Evolutionary conservation across 371 early-diverging fungal species (phyloP).

Genomic region (Mucor racemosus): DNA sequence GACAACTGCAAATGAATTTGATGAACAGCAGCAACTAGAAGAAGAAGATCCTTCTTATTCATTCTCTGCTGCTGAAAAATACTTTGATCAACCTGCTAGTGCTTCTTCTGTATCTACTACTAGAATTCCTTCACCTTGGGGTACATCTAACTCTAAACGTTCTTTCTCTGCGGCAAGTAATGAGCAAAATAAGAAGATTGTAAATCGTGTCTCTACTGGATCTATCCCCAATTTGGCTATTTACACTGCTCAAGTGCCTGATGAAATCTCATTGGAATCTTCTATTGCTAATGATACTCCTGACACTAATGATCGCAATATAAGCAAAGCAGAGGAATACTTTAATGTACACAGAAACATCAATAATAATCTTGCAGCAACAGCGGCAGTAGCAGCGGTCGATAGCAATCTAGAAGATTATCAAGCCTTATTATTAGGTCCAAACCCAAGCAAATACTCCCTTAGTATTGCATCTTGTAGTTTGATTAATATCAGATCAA

Average conservation of each 20-base stretch:
- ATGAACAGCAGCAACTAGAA: background rate
- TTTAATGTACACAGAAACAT: background rate
- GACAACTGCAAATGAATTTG: background rate
- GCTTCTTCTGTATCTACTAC: constrained; percentile 10
- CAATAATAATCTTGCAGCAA: background rate
- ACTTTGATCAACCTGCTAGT: constrained; percentile 14
- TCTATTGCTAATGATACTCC: background rate
- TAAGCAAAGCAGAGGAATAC: constrained; percentile 4
- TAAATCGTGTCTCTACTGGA: constrained; percentile 14
- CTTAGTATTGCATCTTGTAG: constrained; percentile 50
- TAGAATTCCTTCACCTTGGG: constrained; percentile 27
- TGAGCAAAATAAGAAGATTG: background rate
- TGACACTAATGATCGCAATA: background rate
- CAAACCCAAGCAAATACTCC: background rate
- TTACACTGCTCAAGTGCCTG: constrained; percentile 10
- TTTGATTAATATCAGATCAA: constrained; percentile 47
- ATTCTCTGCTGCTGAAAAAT: constrained; percentile 18
- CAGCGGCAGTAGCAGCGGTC: background rate
- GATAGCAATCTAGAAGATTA: background rate
- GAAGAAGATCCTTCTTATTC: background rate
- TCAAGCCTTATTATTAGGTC: background rate
- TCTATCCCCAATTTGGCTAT: constrained; percentile 18
- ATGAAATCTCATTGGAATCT: background rate
- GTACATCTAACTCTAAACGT: constrained; percentile 9
- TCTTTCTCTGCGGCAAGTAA: background rate